Base-by-base conservation (phyloP, 495 filamentous ascomycete genomes). In the Rostrohypoxylon terebratum region DNA sequence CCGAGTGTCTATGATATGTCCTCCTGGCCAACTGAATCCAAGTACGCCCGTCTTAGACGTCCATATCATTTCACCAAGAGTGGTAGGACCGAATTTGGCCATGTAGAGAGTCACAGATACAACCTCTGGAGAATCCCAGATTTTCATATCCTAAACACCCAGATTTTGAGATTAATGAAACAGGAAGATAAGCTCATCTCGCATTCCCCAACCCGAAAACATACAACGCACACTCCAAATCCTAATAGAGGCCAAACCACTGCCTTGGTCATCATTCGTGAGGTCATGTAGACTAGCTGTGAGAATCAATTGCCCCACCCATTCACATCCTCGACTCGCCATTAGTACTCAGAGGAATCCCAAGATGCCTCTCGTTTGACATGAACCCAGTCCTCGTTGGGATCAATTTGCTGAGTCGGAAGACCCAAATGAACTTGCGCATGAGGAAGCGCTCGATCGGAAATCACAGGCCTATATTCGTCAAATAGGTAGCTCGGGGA, bases 331-430 rank as follows among this genome's bases (percentile, higher is more conserved):
- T 36, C 6, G 10, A 16, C n/a, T n/a, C 31, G 7, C 20, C 14
- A 36, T 18, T 10, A 34, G 11, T 34, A 55, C 5, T 59, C 55
- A 28, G 28, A 28, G 3, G 28, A 5, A 44, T 59, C 36, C 55
- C 55, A 59, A 16, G 28, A 55, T 40, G 54, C 8, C 68, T 84
- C 82, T 28, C 68, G 75, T 68, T 84, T 83, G 25, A 84, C 73
- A 48, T 71, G 44, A 7, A 68, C 59, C 18, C 75, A 77, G n/a
- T 72, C 74, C 3, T 50, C 63, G 3, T 82, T 77, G 1, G 71
- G 61, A 8, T 79, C 78, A 71, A 74, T 73, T 13, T 68, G 59
- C 38, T 42, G 38, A 13, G 8, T 38, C 34, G 13, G 38, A n/a
- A 28, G 28, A 28, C 28, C 28, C 28, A 28, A 28, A 28, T 28